A percentile compares a stretch with the other conserved stretches of the same genome.
Evolutionary conservation across 495 filamentous ascomycete species (phyloP).

Genomic region (Penicillium soppii): DNA sequence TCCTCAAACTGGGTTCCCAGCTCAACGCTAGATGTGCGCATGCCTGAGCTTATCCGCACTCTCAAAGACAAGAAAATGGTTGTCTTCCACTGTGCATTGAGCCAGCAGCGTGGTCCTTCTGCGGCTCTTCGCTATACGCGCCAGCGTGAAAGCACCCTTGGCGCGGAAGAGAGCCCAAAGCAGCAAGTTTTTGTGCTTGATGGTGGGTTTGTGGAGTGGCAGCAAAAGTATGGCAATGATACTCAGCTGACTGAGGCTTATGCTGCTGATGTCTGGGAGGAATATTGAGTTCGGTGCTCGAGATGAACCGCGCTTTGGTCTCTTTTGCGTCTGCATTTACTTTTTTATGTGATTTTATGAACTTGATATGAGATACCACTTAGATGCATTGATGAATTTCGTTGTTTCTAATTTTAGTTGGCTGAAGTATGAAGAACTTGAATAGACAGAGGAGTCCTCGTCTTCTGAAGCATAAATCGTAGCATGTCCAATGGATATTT

Average conservation of each 20-base stretch:
- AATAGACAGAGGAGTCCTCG: no score
- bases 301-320: background rate
- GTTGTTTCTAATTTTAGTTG: background rate
- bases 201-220: constrained; percentile 87
- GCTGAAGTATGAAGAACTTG: background rate
- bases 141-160: constrained; percentile 36
- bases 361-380: constrained; percentile 18
- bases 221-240: constrained; percentile 80
- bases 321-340: constrained; percentile 3
- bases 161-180: constrained; percentile 37
- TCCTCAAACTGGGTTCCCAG: constrained; percentile 74
- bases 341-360: constrained; percentile 14
- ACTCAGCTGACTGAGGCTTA: constrained; percentile 81
- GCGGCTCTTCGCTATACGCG: constrained; percentile 45
- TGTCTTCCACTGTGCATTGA: constrained; percentile 94
- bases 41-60: constrained; percentile 78
- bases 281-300: constrained; percentile 39
- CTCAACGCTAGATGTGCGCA: constrained; percentile 64
- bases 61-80: constrained; percentile 77
- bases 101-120: constrained; percentile 70
- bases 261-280: constrained; percentile 80
- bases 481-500: no score
- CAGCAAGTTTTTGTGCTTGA: constrained; percentile 83
- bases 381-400: background rate
- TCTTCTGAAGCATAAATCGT: no score